Percentiles rank a stretch among this genome's conserved stretches.
Evolutionary conservation across 2,329 filamentous ascomycete genomes (phyloP).

Genomic region (Neonectria faginata): DNA sequence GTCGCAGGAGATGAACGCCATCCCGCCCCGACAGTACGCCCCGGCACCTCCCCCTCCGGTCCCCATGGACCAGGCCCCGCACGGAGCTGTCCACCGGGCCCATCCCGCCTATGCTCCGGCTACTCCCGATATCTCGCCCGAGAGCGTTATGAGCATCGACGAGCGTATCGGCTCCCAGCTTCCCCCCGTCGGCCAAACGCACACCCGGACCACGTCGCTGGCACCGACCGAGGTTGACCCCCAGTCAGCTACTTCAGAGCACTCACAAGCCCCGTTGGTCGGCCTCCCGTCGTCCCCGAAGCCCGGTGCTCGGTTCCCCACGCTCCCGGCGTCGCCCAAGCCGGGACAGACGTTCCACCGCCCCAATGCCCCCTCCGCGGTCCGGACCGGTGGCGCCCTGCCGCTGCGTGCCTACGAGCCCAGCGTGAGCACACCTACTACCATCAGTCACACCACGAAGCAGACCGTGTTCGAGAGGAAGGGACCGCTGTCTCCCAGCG

Average conservation of each 20-base stretch:
- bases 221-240: conserved; percentile 60
- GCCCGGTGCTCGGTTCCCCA: conserved; percentile 49
- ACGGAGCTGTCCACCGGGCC: conserved; percentile 37
- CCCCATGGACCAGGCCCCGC: conserved; percentile 60
- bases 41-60: conserved; percentile 69
- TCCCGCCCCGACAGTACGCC: conserved; percentile 69
- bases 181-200: conserved; percentile 47
- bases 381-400: conserved; percentile 67
- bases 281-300: conserved; percentile 62
- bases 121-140: conserved; percentile 55
- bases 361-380: conserved; percentile 63
- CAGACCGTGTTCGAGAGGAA: conserved; percentile 73
- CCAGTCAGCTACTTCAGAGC: conserved; percentile 64
- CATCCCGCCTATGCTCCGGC: conserved; percentile 25
- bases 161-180: conserved; percentile 63
- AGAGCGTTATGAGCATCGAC: conserved; percentile 63
- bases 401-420: conserved; percentile 73
- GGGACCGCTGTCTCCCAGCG: conserved; percentile 65
- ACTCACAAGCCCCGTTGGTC: conserved; percentile 63
- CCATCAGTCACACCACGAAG: conserved; percentile 64
- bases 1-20: conserved; percentile 67
- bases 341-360: conserved; percentile 63
- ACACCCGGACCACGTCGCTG: conserved; percentile 54
- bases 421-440: conserved; percentile 63
- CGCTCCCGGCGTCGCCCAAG: conserved; percentile 63